Percentiles rank a stretch among this genome's conserved stretches.
These are phyloP conservation scores for Saccharomyces jurei DNA, from an alignment of 805 yeast genomes.

Conservation along the genomic window DNA sequence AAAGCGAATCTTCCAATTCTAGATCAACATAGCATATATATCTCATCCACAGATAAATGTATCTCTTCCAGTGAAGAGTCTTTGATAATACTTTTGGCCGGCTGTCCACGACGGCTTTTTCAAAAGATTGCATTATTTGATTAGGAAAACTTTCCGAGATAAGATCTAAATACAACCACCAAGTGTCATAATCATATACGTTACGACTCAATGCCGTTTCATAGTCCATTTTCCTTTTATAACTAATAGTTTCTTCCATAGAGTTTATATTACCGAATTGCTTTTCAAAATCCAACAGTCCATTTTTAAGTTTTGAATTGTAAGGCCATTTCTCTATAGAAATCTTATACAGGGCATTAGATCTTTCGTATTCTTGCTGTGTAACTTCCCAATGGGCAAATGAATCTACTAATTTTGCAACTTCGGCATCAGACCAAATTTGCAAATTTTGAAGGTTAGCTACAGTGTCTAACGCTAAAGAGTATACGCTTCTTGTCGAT, in stretches of 20 bases:
- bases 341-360: slow-evolving; percentile 46
- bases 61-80: slow-evolving; percentile 56
- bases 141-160: slow-evolving; percentile 33
- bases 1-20: slow-evolving; percentile 33
- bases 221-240: slow-evolving; percentile 50
- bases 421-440: slow-evolving; percentile 23
- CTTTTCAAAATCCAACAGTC: slow-evolving; percentile 54
- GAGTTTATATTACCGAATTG: slow-evolving; percentile 49
- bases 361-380: slow-evolving; percentile 53
- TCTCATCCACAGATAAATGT: slow-evolving; percentile 62
- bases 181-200: slow-evolving; percentile 60
- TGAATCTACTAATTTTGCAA: slow-evolving; percentile 31
- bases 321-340: slow-evolving; percentile 42
- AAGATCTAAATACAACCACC: slow-evolving; percentile 71
- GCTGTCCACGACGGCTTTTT: slow-evolving; percentile 12
- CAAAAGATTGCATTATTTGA: slow-evolving; percentile 9
- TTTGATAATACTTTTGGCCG: slow-evolving; percentile 28
- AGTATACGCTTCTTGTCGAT: slow-evolving; percentile 54
- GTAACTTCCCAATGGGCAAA: slow-evolving; percentile 68
- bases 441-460: slow-evolving; percentile 13
- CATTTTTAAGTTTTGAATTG: slow-evolving; percentile 32
- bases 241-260: slow-evolving; percentile 43
- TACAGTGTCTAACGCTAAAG: slow-evolving; percentile 54
- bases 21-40: slow-evolving; percentile 58
- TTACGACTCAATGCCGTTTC: slow-evolving; percentile 38